These are phyloP conservation scores for Nannochloropsis oceanica DNA, from an alignment of 108 stramenopile species.

Conservation along the genomic window DNA sequence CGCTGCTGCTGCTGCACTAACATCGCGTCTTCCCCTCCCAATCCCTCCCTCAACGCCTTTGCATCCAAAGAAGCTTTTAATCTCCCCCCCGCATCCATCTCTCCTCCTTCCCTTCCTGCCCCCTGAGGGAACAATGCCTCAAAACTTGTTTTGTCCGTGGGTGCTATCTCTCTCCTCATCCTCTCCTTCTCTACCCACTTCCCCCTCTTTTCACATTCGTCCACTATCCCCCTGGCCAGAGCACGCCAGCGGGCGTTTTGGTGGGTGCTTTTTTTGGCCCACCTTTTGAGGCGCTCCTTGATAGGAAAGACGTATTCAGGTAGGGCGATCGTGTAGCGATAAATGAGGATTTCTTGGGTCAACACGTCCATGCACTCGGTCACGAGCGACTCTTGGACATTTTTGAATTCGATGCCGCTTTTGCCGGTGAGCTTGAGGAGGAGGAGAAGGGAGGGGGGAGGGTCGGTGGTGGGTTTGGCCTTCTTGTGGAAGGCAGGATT, in stretches of 20 bases:
- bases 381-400: slow-evolving; percentile 16
- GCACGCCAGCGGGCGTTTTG: slow-evolving; percentile 8
- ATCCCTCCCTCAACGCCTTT: background rate
- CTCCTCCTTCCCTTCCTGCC: background rate
- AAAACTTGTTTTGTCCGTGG: background rate
- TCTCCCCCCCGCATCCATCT: background rate
- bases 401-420: background rate
- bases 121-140: slow-evolving; percentile 12
- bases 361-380: slow-evolving; percentile 8
- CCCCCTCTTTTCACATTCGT: slow-evolving; percentile 1
- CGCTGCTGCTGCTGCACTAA: no score
- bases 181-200: slow-evolving; percentile 10
- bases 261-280: slow-evolving; percentile 15
- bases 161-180: background rate
- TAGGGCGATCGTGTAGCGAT: slow-evolving; percentile 18
- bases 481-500: slow-evolving; percentile 58
- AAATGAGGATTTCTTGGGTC: slow-evolving; percentile 13
- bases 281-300: slow-evolving; percentile 3
- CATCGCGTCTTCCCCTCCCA: background rate
- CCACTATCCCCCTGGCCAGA: slow-evolving; percentile 19
- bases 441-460: background rate
- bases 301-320: slow-evolving; percentile 14
- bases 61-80: background rate
- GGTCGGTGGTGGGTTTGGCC: background rate
- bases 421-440: slow-evolving; percentile 4